Evolutionary conservation across 352 stramenopile genomes (phyloP).

Genomic region (Phytopythium oedochilum): DNA sequence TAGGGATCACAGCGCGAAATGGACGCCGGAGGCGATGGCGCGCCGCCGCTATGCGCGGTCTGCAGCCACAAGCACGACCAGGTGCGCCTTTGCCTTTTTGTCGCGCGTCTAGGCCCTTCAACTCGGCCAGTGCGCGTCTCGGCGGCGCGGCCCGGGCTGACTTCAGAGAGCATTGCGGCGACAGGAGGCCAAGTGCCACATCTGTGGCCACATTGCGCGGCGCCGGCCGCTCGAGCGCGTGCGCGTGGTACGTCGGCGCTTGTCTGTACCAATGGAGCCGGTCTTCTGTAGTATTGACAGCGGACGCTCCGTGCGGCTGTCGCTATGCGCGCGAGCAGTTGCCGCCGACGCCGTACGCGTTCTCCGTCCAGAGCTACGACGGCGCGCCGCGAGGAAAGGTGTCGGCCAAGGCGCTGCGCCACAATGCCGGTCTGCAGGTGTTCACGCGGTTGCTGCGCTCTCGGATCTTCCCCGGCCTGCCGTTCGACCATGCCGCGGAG

Average conservation of each 20-base stretch:
- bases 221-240: constrained; percentile 3
- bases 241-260: neutral
- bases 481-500: constrained; percentile 29
- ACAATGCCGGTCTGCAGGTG: constrained; percentile 35
- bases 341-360: constrained; percentile 29
- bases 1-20: neutral
- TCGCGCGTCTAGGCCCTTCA: neutral
- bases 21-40: neutral
- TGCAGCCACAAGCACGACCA: constrained; percentile 49
- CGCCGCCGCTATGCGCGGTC: constrained; percentile 27
- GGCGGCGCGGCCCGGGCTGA: too few relatives aligned
- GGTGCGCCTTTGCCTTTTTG: constrained; percentile 1
- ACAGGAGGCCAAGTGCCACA: constrained; percentile 2
- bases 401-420: constrained; percentile 7
- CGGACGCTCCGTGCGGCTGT: too few relatives aligned
- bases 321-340: too few relatives aligned
- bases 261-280: too few relatives aligned
- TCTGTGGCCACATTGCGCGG: constrained; percentile 4
- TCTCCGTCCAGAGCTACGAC: constrained; percentile 50
- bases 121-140: neutral
- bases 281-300: too few relatives aligned
- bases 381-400: constrained; percentile 21
- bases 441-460: constrained; percentile 49
- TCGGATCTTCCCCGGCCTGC: constrained; percentile 33
- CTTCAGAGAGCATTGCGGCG: too few relatives aligned